Percentiles rank a stretch among this genome's conserved stretches.
phyloP scores from a whole-genome alignment of 1,139 yeast genomes.

The Suhomyces bribrorum region DNA sequence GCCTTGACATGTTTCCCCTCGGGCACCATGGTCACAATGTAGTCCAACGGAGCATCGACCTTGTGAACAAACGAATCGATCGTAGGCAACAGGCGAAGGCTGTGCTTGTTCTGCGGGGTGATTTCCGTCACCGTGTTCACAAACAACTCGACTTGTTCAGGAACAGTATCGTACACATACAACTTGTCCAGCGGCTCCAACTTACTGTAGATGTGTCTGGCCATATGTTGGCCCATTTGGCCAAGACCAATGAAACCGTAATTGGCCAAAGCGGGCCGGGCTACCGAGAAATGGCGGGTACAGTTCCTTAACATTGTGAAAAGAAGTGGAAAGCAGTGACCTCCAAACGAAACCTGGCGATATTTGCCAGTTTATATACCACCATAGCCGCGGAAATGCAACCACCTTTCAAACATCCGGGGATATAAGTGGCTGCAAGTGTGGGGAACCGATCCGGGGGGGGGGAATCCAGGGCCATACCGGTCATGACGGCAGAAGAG shows the following conservation, averaged over 20 bases:
- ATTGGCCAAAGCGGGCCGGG: constrained; percentile 23
- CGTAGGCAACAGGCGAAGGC: constrained; percentile 24
- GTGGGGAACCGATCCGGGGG: too few relatives aligned
- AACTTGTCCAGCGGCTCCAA: constrained; percentile 42
- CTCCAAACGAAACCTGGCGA: too few relatives aligned
- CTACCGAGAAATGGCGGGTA: constrained; percentile 25
- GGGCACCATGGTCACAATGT: constrained; percentile 58
- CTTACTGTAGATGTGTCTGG: constrained; percentile 50
- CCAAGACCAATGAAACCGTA: constrained; percentile 62
- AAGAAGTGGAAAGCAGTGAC: too few relatives aligned
- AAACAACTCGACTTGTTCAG: constrained; percentile 32
- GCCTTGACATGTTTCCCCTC: constrained; percentile 56
- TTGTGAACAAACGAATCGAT: constrained; percentile 35
- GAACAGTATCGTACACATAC: constrained; percentile 46
- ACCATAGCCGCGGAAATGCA: constrained; percentile 2
- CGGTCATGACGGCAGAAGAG: too few relatives aligned
- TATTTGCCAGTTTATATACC: too few relatives aligned
- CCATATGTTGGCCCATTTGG: constrained; percentile 64
- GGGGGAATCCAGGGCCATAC: too few relatives aligned
- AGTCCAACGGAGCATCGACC: constrained; percentile 44
- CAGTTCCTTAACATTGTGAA: constrained; percentile 15
- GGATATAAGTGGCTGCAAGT: too few relatives aligned
- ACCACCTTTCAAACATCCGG: too few relatives aligned
- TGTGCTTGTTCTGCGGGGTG: constrained; percentile 25
- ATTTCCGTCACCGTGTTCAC: constrained; percentile 26